Conservation (phyloP, 495 filamentous ascomycete species). For the Daldinia grandis region DNA sequence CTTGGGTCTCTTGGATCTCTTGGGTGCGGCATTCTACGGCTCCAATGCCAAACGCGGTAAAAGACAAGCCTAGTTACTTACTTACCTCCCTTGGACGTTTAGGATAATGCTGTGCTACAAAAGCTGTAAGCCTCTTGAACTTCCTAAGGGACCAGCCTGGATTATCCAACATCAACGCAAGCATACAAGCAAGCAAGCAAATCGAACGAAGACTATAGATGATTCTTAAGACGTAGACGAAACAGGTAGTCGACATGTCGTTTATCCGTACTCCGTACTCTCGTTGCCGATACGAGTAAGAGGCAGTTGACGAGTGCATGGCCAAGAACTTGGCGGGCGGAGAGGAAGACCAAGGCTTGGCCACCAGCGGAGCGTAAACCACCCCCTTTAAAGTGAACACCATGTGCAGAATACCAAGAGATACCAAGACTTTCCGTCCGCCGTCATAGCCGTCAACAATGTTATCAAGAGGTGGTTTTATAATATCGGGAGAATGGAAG, state of each 20-base stretch:
- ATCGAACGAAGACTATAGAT: background rate
- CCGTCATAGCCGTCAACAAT: slow-evolving; percentile 15
- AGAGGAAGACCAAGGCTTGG: slow-evolving; percentile 50
- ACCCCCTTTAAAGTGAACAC: slow-evolving; percentile 18
- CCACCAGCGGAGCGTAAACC: slow-evolving; percentile 37
- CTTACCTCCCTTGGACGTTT: slow-evolving; percentile 1
- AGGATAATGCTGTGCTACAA: slow-evolving; percentile 18
- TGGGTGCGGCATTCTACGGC: slow-evolving; percentile 16
- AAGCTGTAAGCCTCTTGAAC: slow-evolving; percentile 11
- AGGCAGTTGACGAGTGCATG: slow-evolving; percentile 25
- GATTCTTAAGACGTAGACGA: slow-evolving; percentile 8
- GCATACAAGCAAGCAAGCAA: too few relatives aligned
- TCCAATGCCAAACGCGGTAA: slow-evolving; percentile 16
- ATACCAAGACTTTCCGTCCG: slow-evolving; percentile 40
- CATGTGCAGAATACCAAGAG: slow-evolving; percentile 27
- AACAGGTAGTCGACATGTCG: slow-evolving; percentile 16
- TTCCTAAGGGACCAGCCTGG: slow-evolving; percentile 3
- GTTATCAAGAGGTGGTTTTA: background rate
- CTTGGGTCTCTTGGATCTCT: background rate
- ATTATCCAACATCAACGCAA: background rate
- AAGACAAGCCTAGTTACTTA: slow-evolving; percentile 1
- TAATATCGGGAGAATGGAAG: slow-evolving; percentile 12
- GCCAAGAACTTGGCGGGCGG: slow-evolving; percentile 51
- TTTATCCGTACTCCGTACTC: slow-evolving; percentile 13
- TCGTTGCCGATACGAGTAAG: slow-evolving; percentile 32